These are phyloP conservation scores for Malassezia brasiliensis DNA, from an alignment of 1,284 basidiomycete species.

Conservation along the genomic window DNA sequence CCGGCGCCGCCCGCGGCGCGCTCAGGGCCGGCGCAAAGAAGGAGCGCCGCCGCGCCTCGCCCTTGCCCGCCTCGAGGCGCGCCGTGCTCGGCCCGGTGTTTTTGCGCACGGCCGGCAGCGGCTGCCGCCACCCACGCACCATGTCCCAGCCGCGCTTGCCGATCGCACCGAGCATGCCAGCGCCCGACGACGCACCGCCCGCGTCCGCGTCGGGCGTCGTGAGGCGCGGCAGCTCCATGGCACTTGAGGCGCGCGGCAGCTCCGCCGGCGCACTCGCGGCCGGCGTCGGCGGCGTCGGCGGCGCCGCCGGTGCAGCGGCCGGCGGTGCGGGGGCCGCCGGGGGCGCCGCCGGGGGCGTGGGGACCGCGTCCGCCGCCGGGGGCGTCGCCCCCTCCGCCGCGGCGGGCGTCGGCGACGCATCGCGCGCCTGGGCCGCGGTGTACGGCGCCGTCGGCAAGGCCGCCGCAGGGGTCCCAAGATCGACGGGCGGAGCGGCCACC, in stretches of 20 bases:
- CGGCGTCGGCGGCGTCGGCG: too few species aligned
- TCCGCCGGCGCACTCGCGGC: neutral
- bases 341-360: neutral
- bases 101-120: neutral
- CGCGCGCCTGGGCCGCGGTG: neutral
- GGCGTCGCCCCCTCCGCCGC: neutral
- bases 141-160: conserved; percentile 14
- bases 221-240: neutral
- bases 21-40: conserved; percentile 10
- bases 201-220: neutral
- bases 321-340: neutral
- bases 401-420: neutral
- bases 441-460: conserved; percentile 1
- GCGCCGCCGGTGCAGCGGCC: neutral
- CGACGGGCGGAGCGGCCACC: neutral
- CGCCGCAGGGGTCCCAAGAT: neutral
- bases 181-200: neutral
- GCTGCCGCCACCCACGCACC: conserved; percentile 9
- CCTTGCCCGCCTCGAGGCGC: neutral
- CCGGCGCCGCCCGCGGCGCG: neutral
- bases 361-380: too few species aligned
- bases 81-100: neutral
- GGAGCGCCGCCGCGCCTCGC: conserved; percentile 12
- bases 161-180: conserved; percentile 8
- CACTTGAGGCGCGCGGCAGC: conserved; percentile 2